Conservation (phyloP, 2,329 filamentous ascomycete species). For the Talaromyces sp. region DNA sequence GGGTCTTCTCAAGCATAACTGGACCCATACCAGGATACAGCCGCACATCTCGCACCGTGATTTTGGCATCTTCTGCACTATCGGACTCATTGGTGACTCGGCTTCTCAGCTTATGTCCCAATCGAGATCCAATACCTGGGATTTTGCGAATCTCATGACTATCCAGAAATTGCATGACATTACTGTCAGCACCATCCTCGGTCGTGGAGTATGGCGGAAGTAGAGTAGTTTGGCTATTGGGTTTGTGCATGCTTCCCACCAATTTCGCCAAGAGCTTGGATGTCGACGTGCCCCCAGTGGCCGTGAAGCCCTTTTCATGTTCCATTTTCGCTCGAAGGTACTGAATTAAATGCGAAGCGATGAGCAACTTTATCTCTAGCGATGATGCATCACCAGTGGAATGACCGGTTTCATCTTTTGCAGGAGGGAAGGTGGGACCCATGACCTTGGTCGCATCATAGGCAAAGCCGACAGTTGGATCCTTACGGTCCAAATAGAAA, state of each 20-base stretch:
- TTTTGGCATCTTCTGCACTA: slow-evolving; percentile 50
- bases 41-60: slow-evolving; percentile 70
- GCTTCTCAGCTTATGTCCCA: slow-evolving; percentile 67
- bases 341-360: slow-evolving; percentile 80
- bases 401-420: slow-evolving; percentile 20
- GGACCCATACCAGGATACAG: slow-evolving; percentile 65
- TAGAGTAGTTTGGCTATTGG: slow-evolving; percentile 82
- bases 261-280: slow-evolving; percentile 87
- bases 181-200: slow-evolving; percentile 40
- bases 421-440: slow-evolving; percentile 62
- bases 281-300: slow-evolving; percentile 83
- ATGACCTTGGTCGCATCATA: slow-evolving; percentile 72
- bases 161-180: slow-evolving; percentile 72
- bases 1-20: slow-evolving; percentile 66
- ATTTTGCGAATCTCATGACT: slow-evolving; percentile 74
- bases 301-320: slow-evolving; percentile 77
- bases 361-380: slow-evolving; percentile 63
- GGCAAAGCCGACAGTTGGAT: slow-evolving; percentile 77
- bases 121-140: slow-evolving; percentile 82
- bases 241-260: slow-evolving; percentile 81
- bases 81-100: slow-evolving; percentile 59
- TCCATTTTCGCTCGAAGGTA: slow-evolving; percentile 74
- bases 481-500: slow-evolving; percentile 72
- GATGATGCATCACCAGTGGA: slow-evolving; percentile 13
- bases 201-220: slow-evolving; percentile 62